Evolutionary conservation across 2,329 filamentous ascomycete genomes (phyloP).

Genomic region (Neofusicoccum cordaticola): DNA sequence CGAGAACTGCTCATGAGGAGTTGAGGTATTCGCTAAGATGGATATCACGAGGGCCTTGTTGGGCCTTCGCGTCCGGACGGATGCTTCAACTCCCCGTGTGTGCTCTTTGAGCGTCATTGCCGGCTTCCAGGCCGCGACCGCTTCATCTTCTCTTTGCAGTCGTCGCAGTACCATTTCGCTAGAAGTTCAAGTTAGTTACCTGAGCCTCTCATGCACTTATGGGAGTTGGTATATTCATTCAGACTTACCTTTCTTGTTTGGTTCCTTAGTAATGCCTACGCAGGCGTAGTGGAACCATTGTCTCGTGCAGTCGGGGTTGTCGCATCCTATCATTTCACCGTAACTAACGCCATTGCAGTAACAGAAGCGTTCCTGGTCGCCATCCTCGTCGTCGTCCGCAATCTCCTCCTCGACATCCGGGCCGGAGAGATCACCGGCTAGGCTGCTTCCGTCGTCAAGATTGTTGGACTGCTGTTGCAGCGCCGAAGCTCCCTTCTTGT

Average conservation of each 20-base stretch:
- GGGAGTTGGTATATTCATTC: too few relatives aligned
- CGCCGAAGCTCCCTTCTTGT: constrained; percentile 32
- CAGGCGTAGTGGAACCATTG: constrained; percentile 69
- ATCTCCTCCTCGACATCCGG: constrained; percentile 29
- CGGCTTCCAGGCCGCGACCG: constrained; percentile 11
- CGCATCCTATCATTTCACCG: constrained; percentile 66
- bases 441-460: constrained; percentile 16
- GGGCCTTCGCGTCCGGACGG: too few relatives aligned
- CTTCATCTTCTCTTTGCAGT: constrained; percentile 32
- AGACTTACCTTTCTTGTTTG: constrained; percentile 48
- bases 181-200: constrained; percentile 20
- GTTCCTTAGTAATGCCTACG: constrained; percentile 59
- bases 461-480: constrained; percentile 26
- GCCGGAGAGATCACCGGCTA: constrained; percentile 20
- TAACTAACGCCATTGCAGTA: constrained; percentile 64
- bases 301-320: constrained; percentile 61
- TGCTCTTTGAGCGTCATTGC: constrained; percentile 1
- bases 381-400: constrained; percentile 34
- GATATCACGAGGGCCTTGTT: too few relatives aligned
- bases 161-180: constrained; percentile 41
- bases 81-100: too few relatives aligned
- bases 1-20: too few relatives aligned
- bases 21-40: too few relatives aligned
- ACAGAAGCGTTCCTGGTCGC: constrained; percentile 61
- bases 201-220: background rate